A percentile compares a stretch with the other conserved stretches of the same genome.
Evolutionary conservation across 2,329 filamentous ascomycete genomes (phyloP).

Genomic region (Penicillium thymicola): DNA sequence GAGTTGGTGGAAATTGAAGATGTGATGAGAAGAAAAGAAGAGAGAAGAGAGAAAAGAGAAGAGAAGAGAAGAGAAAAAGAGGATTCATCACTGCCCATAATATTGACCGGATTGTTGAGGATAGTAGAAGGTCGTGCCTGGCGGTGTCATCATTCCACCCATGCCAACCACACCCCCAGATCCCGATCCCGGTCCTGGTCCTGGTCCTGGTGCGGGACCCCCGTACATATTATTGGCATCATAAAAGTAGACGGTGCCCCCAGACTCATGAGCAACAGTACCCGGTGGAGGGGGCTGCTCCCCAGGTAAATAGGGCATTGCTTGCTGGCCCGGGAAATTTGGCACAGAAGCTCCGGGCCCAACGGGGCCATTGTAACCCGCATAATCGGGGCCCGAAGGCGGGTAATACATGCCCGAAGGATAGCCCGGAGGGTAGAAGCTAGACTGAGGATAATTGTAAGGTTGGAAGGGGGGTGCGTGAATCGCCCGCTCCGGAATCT

Average conservation of each 20-base stretch:
- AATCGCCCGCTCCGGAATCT: constrained; percentile 88
- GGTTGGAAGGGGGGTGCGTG: constrained; percentile 89
- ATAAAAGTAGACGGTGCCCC: constrained; percentile 96
- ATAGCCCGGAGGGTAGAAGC: constrained; percentile 59
- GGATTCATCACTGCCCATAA: constrained; percentile 48
- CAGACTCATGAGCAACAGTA: constrained; percentile 78
- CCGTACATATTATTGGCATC: constrained; percentile 67
- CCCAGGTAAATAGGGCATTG: constrained; percentile 33
- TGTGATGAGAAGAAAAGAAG: neutral
- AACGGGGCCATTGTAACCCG: constrained; percentile 47
- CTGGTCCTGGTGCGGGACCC: neutral
- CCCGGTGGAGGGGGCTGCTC: constrained; percentile 49
- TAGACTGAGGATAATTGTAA: constrained; percentile 57
- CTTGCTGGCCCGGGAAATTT: constrained; percentile 55
- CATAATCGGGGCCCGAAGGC: constrained; percentile 40
- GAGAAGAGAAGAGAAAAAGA: constrained; percentile 5
- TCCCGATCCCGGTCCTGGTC: constrained; percentile 45
- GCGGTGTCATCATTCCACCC: constrained; percentile 73
- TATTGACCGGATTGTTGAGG: constrained; percentile 59
- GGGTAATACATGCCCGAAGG: constrained; percentile 69
- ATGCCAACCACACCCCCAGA: constrained; percentile 62
- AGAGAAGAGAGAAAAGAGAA: constrained; percentile 4
- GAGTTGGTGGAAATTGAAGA: neutral
- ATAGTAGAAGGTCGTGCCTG: constrained; percentile 52
- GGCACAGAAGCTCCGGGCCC: constrained; percentile 50